A percentile compares a stretch with the other conserved stretches of the same genome.
phyloP scores from a whole-genome alignment of 352 stramenopile genomes.

The Pythium chondricola region DNA sequence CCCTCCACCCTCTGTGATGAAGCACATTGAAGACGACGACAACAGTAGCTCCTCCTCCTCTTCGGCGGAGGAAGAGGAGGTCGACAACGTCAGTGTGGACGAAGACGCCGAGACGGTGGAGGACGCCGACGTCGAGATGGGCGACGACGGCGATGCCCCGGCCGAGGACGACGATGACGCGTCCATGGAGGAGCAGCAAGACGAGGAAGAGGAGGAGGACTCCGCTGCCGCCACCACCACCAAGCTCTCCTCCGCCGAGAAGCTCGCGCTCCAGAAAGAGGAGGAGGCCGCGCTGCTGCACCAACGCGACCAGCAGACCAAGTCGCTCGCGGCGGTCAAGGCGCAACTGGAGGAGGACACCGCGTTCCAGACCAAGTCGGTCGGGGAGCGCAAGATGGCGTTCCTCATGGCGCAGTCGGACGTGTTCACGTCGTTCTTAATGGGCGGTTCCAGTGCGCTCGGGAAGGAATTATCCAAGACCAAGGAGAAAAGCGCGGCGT shows the following conservation, averaged over 20 bases:
- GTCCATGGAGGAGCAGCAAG: slow-evolving; percentile 9
- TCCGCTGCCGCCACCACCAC: not conserved
- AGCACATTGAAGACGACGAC: slow-evolving; percentile 19
- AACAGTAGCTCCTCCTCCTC: no score
- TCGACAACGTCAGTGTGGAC: slow-evolving; percentile 3
- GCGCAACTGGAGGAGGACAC: slow-evolving; percentile 49
- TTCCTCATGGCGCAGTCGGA: slow-evolving; percentile 88
- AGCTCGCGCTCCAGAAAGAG: slow-evolving; percentile 48
- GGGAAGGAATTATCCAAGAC: slow-evolving; percentile 72
- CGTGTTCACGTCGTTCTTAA: slow-evolving; percentile 85
- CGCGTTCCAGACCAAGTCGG: slow-evolving; percentile 39
- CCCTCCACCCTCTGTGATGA: slow-evolving; percentile 3
- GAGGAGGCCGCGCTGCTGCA: slow-evolving; percentile 64
- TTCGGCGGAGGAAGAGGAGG: slow-evolving; percentile 4
- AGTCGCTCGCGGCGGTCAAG: slow-evolving; percentile 66
- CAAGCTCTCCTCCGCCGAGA: slow-evolving; percentile 51
- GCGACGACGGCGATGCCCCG: slow-evolving; percentile 24
- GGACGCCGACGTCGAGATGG: slow-evolving; percentile 17
- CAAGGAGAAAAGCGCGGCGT: slow-evolving; percentile 21
- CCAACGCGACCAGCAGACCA: slow-evolving; percentile 73
- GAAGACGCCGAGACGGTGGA: slow-evolving; percentile 17
- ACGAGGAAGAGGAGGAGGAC: slow-evolving; percentile 25
- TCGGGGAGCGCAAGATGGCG: slow-evolving; percentile 69
- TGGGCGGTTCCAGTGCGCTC: slow-evolving; percentile 71
- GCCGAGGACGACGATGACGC: slow-evolving; percentile 9